Evolutionary conservation across 179 eudicot species (phyloP).

Genomic region (Spergularia azorica): DNA sequence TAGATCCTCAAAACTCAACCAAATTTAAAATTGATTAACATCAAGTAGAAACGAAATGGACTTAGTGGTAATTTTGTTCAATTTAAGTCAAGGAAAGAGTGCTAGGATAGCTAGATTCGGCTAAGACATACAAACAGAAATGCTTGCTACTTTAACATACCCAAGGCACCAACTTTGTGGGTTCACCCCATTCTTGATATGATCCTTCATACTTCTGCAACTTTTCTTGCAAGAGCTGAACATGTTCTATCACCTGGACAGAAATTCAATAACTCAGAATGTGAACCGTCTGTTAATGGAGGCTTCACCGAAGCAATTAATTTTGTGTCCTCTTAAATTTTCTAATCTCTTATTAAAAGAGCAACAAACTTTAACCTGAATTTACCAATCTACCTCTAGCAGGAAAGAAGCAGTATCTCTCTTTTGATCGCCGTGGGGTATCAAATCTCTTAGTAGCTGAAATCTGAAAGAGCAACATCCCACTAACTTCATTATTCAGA

Average conservation of each 20-base stretch:
- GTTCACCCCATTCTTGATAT: constrained; percentile 76
- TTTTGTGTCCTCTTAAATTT: no score
- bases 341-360: background rate
- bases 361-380: background rate
- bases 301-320: background rate
- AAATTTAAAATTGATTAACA: background rate
- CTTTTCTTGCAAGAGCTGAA: constrained; percentile 74
- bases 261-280: constrained; percentile 10
- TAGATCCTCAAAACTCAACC: no score
- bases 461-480: constrained; percentile 29
- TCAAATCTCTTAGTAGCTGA: constrained; percentile 41
- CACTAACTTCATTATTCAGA: background rate
- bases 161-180: constrained; percentile 94
- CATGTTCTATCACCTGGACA: constrained; percentile 79
- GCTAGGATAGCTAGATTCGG: background rate
- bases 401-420: constrained; percentile 50
- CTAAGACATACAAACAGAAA: constrained; percentile 10
- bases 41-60: background rate
- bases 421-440: constrained; percentile 50
- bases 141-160: constrained; percentile 38
- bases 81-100: background rate
- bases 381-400: constrained; percentile 34
- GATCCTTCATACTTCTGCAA: constrained; percentile 86
- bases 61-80: background rate
- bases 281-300: background rate